These are phyloP conservation scores for Oehlia diaphana DNA, from an alignment of 192 early-diverging fungal species.

Conservation along the genomic window DNA sequence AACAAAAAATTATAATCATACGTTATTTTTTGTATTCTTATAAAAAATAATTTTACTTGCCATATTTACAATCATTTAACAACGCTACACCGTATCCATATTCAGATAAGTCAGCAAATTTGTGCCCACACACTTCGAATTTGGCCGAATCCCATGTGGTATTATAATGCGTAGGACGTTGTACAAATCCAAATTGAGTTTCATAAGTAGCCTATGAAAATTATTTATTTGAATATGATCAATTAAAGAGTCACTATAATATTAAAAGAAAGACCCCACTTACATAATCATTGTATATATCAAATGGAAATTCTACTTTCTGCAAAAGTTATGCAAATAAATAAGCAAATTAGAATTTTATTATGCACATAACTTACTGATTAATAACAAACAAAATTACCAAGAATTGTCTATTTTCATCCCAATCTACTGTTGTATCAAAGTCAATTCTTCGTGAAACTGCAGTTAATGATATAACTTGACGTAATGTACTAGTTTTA, in stretches of 20 bases:
- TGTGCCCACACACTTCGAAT: constrained; percentile 97
- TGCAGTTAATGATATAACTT: constrained; percentile 77
- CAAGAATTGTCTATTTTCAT: constrained; percentile 86
- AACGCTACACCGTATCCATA: constrained; percentile 93
- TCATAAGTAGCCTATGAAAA: constrained; percentile 84
- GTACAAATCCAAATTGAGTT: constrained; percentile 89
- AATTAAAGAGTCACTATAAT: not conserved
- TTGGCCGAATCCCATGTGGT: constrained; percentile 89
- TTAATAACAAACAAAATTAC: constrained; percentile 38
- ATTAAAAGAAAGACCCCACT: not conserved
- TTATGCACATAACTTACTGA: not conserved
- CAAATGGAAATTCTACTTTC: constrained; percentile 93
- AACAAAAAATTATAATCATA: not conserved
- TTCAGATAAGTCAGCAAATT: constrained; percentile 96
- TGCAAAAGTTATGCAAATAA: constrained; percentile 28
- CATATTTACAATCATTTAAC: constrained; percentile 97
- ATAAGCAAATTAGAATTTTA: constrained; percentile 5
- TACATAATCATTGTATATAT: constrained; percentile 71
- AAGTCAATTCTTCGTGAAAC: constrained; percentile 79
- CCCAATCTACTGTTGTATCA: constrained; percentile 87
- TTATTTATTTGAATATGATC: not conserved
- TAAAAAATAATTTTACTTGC: not conserved
- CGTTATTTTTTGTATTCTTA: not conserved
- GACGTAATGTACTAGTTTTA: constrained; percentile 64
- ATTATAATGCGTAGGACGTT: constrained; percentile 94